Evolutionary conservation across 2,329 filamentous ascomycete genomes (phyloP).

Genomic region (Graphium sp.): DNA sequence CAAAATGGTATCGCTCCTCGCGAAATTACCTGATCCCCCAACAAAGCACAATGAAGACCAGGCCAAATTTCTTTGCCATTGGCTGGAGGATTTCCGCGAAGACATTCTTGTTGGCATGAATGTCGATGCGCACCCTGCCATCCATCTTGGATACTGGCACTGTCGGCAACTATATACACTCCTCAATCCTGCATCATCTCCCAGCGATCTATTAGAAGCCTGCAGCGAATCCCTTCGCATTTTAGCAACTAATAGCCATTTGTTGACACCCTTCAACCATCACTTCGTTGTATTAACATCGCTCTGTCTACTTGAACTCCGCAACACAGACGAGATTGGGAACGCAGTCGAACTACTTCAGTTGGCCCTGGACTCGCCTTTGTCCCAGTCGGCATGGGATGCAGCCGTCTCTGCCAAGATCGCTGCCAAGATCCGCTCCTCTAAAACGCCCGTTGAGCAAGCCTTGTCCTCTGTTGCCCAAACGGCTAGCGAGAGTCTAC

Average conservation of each 20-base stretch:
- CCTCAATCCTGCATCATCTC: slow-evolving; percentile 35
- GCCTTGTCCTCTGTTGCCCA: slow-evolving; percentile 15
- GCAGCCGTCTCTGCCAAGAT: slow-evolving; percentile 33
- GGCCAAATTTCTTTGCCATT: slow-evolving; percentile 2
- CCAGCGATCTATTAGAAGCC: slow-evolving; percentile 41
- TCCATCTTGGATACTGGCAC: slow-evolving; percentile 57
- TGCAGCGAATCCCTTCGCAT: slow-evolving; percentile 41
- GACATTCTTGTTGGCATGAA: slow-evolving; percentile 41
- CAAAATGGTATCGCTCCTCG: slow-evolving; percentile 14
- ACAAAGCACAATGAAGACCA: slow-evolving; percentile 1
- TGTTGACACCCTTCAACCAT: slow-evolving; percentile 47
- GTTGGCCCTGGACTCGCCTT: slow-evolving; percentile 35
- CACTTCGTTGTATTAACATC: slow-evolving; percentile 45
- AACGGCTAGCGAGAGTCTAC: slow-evolving; percentile 34
- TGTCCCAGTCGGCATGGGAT: slow-evolving; percentile 35
- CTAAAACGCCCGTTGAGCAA: too few species aligned
- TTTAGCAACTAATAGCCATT: slow-evolving; percentile 33
- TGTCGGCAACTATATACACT: slow-evolving; percentile 47
- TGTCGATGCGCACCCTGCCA: slow-evolving; percentile 30
- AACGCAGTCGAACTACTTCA: slow-evolving; percentile 36
- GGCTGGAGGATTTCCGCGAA: slow-evolving; percentile 45
- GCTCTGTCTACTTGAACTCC: slow-evolving; percentile 43
- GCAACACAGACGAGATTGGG: slow-evolving; percentile 37
- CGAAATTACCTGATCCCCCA: slow-evolving; percentile 1
- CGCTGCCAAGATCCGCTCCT: slow-evolving; percentile 21